Evolutionary conservation across 345 rosid species (phyloP).

Genomic region (Ceriops decandra): DNA sequence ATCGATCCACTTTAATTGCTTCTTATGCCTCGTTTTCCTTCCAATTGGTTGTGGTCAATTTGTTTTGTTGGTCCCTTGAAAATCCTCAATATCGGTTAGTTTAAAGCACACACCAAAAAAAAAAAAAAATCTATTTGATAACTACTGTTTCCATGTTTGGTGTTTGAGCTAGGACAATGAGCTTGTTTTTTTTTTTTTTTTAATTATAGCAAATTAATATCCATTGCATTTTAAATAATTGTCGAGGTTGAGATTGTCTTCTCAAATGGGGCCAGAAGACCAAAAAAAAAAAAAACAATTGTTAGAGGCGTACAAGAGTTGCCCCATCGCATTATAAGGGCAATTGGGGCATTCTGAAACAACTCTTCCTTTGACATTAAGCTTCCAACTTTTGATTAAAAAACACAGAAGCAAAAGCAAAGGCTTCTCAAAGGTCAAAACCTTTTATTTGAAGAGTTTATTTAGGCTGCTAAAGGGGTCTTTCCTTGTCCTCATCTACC

Average conservation of each 20-base stretch:
- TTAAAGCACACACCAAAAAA: too few species aligned
- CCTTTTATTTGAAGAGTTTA: background rate
- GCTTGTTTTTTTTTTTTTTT: background rate
- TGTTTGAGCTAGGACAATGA: background rate
- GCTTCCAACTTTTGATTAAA: background rate
- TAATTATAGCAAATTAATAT: too few species aligned
- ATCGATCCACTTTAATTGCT: background rate
- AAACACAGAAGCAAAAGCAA: slow-evolving; percentile 7
- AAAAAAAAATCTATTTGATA: background rate
- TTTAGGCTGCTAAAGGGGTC: too few species aligned
- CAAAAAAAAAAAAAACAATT: background rate
- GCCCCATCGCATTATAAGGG: slow-evolving; percentile 1
- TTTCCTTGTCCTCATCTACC: too few species aligned
- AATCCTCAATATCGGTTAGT: too few species aligned
- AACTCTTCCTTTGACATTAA: slow-evolving; percentile 11
- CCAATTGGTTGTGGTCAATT: background rate
- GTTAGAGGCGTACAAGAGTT: slow-evolving; percentile 5
- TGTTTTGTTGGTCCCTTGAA: background rate
- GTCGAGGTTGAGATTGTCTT: background rate
- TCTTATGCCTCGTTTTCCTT: background rate
- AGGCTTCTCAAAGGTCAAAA: slow-evolving; percentile 11
- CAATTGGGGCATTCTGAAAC: slow-evolving; percentile 5
- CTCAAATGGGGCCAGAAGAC: slow-evolving; percentile 15
- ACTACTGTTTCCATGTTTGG: background rate
- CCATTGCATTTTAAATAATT: background rate